Base-by-base conservation (phyloP, 1,139 yeast species). In the Saccharomyces pastorianus region DNA sequence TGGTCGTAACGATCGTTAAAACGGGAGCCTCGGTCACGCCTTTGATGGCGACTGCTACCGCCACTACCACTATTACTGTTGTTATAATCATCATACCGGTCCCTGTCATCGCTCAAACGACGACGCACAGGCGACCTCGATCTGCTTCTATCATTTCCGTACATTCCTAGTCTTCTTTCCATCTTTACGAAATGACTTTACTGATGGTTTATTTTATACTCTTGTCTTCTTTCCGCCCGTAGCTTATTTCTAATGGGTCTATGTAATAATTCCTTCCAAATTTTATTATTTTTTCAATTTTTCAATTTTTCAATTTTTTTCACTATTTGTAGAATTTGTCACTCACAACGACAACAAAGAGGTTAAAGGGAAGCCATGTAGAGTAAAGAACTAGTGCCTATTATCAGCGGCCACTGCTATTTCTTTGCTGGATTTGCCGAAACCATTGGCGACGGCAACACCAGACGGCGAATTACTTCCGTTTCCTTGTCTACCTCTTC, bases 401-500 rank as follows among this genome's bases (percentile, higher is more conserved):
- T 20, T n/a, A 26, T 46, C 31, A 3, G 14, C 4, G 4, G 7
- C 44, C 51, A 59, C 29, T 31, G 32, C 56, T 52, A 64, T 48
- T 59, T 61, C 53, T 60, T 61, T 11, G 59, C 56, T 49, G 59
- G 65, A 23, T 52, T 52, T 14, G 64, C 57, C 3, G 67, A 65
- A 3, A 60, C 55, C 46, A 63, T 66, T 6, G 95, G 93, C 60
- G 77, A 82, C 2, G 96, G 95, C 47, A 91, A 74, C 4, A 91
- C 98, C 55, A 87, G 76, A 55, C 91, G 74, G 60, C 98, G 76
- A 56, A 85, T 90, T 2, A 93, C 98, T 63, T 90, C 96, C 0
- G 97, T 93, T 66, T 91, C 97, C 70, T 93, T 93, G 54, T 88
- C 93, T 1, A 84, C 96, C 65, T 95, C 99, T 65, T 93, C 99